These are phyloP conservation scores for Camellia oleifera DNA, from an alignment of 179 eudicot genomes.

Conservation along the genomic window DNA sequence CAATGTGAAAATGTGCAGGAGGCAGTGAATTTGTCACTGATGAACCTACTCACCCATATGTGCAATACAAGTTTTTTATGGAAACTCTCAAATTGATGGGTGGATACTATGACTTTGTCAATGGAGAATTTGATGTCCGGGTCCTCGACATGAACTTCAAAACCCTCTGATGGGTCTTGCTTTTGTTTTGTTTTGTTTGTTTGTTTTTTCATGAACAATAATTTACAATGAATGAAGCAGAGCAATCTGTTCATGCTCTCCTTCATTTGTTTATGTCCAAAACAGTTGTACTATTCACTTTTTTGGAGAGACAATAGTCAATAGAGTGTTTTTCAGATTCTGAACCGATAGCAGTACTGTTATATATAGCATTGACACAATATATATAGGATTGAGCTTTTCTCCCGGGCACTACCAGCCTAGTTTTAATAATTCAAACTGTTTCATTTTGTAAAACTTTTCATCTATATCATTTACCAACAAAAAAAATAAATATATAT, in stretches of 20 bases:
- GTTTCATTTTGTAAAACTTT: no score
- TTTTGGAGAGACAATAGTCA: background rate
- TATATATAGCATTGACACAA: background rate
- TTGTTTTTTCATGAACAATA: background rate
- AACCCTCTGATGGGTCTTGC: background rate
- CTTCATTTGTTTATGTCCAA: background rate
- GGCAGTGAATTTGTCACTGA: constrained; percentile 20
- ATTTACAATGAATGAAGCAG: no score
- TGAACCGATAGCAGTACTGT: no score
- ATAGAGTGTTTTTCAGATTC: background rate
- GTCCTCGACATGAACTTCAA: background rate
- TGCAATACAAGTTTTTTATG: background rate
- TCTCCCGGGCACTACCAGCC: no score
- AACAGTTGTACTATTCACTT: background rate
- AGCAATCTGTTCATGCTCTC: background rate
- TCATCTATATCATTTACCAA: no score
- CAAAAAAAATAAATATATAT: no score
- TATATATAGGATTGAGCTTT: no score
- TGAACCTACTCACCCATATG: constrained; percentile 18
- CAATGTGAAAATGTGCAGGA: constrained; percentile 9
- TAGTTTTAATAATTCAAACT: no score
- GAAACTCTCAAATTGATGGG: constrained; percentile 18
- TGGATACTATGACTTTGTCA: constrained; percentile 18
- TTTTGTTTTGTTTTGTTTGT: background rate
- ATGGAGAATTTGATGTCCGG: background rate